Evolutionary conservation across 345 rosid species (phyloP), one percentile per base, ranked within the genome.

Genomic region (Murraya paniculata): DNA sequence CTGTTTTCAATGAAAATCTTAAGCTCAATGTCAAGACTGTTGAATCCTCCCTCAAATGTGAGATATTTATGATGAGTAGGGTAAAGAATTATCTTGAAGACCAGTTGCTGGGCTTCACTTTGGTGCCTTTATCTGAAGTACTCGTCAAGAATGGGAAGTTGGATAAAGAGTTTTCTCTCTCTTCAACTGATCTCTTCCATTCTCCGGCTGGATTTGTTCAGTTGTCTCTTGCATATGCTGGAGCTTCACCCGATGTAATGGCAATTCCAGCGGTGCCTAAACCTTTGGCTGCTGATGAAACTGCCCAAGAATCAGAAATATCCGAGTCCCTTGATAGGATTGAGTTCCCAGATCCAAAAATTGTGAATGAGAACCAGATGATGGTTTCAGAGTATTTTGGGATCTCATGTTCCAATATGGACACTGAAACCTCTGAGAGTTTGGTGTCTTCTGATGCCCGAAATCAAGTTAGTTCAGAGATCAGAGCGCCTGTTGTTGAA

Each of bases 31-130:
- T 97, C 66, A 86, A 81, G 76, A 89, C 88, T 25, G 28, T 91
- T 33, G 98, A 94, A 16, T 80, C 89, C 80, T 94, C 93, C 48
- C 95, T 97, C 64, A 97, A 90, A 78, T 93, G 98, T 77, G 99
- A 97, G 89, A 78, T 97, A 79, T 97, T 87, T 85, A 97, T 97
- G 99, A 89, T 97, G 97, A 97, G 99, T 79, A 87, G 99, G 87
- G 99, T 94, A 84, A 94, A 77, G 89, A 97, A 97, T 78, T 97
- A 97, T 86, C 94, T 97, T 1, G 99, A 92, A 82, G 99, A 97
- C 84, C 99, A 97, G 88, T 79, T 94, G 81, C 87, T 97, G 74
- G 99, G 99, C 48, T 89, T 97, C 70, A 86, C 98, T 48, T 74
- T 94, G 88, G 98, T 97, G 77, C 98, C 99, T 30, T 80, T 94